Base-by-base conservation (phyloP, 148 eudicot genomes). In the Polygonum maritimum region DNA sequence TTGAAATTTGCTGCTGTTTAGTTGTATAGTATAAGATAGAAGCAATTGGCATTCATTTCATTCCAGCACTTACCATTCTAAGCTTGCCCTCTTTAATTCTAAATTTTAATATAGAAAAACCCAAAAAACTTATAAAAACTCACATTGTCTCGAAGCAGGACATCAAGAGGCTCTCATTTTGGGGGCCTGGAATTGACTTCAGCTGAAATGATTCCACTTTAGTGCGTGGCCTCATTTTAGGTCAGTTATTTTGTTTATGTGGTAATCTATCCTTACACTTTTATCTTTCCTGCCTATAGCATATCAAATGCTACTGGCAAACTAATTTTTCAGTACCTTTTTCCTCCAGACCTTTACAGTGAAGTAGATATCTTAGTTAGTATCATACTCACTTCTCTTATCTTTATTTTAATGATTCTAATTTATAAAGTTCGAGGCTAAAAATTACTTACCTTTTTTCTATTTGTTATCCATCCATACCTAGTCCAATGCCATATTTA, bases 161-260 rank as follows among this genome's bases (percentile, higher is more conserved):
- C 86, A 86, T 85, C 87, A 81, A 91, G 92, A 83, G 96, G 96
- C 96, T 92, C 97, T 95, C 94, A 76, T 91, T 87, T 87, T 87
- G 88, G 90, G 98, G 94, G 94, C 99, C 91, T 88, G 97, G 92
- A 91, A 92, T 88, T 89, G 91, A 86, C 88, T 91, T 87, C 93
- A 84, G 96, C 94, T 83, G 97, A 96, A 91, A 89, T 90, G 97
- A 87, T 85, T 86, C 97, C 99, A 88, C 88, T 86, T 83, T 87
- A 92, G 77, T 92, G 87, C 89, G 90, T 96, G 97, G 92, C 88
- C 90, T 88, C 91, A 84, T 88, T 85, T 85, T 91, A 90, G 96
- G 97, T 92, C 94, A 90, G 97, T 92, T 75, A 77, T 81, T 84
- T 86, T 85, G 86, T 90, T 90, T 88, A 81, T 82, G 93, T 48